Evolutionary conservation across 2,329 filamentous ascomycete genomes (phyloP).

Genomic region (Stagonosporopsis chrysanthemi): DNA sequence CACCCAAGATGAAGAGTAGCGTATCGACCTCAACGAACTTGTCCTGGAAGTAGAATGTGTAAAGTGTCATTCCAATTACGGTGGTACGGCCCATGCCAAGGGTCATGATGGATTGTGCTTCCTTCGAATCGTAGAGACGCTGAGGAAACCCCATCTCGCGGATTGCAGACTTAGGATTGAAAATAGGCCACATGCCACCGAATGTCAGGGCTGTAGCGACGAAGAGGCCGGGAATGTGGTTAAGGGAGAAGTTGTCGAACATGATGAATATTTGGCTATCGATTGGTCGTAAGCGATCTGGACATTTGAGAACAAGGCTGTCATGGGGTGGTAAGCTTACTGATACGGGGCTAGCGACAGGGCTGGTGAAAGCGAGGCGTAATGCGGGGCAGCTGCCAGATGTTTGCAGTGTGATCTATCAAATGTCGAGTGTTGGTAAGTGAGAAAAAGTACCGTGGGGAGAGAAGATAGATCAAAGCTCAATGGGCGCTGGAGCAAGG

Average conservation of each 20-base stretch:
- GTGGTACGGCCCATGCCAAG: slow-evolving; percentile 24
- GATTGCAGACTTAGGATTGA: slow-evolving; percentile 43
- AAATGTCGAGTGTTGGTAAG: neutral
- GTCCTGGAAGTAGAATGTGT: slow-evolving; percentile 28
- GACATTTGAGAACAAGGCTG: neutral
- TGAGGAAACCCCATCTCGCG: slow-evolving; percentile 45
- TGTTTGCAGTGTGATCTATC: neutral
- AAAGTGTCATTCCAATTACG: slow-evolving; percentile 15
- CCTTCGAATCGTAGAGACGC: slow-evolving; percentile 39
- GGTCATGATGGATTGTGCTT: slow-evolving; percentile 43
- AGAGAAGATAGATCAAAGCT: neutral
- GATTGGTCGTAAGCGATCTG: neutral
- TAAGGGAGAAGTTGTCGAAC: neutral
- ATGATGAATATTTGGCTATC: neutral
- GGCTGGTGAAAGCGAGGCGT: neutral
- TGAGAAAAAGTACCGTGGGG: neutral
- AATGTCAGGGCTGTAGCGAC: slow-evolving; percentile 43
- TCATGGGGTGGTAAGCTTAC: neutral
- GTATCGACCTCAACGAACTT: slow-evolving; percentile 35
- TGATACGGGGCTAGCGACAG: neutral
- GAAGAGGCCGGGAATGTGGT: slow-evolving; percentile 37
- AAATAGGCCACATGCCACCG: slow-evolving; percentile 47
- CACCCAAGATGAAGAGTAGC: slow-evolving; percentile 6
- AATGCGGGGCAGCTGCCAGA: neutral
- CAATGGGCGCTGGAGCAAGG: neutral